These are phyloP conservation scores for Xanthoconium purpureum DNA, from an alignment of 768 basidiomycete species.

Conservation along the genomic window DNA sequence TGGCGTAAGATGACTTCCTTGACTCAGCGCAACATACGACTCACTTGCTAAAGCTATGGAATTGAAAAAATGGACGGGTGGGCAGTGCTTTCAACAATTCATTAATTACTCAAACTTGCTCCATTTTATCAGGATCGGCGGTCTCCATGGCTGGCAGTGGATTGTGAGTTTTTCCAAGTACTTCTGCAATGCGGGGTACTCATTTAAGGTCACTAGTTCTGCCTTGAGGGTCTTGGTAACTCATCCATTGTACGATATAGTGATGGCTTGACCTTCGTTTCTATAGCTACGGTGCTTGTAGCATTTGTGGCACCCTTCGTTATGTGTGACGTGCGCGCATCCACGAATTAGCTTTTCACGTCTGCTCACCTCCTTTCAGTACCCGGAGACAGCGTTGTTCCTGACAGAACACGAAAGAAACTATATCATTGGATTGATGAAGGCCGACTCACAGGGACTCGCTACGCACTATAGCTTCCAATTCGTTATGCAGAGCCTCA, in stretches of 20 bases:
- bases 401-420: neutral
- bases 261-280: neutral
- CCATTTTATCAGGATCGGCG: neutral
- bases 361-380: neutral
- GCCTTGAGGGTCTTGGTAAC: neutral
- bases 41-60: neutral
- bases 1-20: neutral
- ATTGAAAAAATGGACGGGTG: neutral
- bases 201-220: neutral
- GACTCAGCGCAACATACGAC: neutral
- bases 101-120: neutral
- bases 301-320: neutral
- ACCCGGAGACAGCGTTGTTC: neutral
- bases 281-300: neutral
- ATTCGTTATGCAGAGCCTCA: neutral
- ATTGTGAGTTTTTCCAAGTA: neutral
- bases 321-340: neutral
- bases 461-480: neutral
- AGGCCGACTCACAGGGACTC: neutral
- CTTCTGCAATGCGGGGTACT: neutral
- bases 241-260: neutral
- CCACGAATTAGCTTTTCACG: neutral
- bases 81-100: neutral
- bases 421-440: neutral
- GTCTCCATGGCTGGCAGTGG: constrained; percentile 2